Base-by-base conservation (phyloP, 1,284 basidiomycete species). In the Cutaneotrichosporon mucoides region DNA sequence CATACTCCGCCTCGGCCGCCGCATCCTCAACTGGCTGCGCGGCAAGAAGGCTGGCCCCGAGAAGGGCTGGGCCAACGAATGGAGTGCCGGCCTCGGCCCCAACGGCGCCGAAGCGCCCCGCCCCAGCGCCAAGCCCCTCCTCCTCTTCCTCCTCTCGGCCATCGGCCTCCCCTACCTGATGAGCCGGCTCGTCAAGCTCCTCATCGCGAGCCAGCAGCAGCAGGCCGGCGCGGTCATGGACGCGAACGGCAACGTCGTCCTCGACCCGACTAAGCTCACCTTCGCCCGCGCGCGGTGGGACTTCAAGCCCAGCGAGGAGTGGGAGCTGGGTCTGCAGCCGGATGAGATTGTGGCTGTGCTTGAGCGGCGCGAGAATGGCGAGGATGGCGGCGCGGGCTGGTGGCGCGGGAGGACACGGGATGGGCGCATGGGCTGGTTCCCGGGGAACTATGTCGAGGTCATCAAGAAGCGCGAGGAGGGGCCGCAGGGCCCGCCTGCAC, bases 271-370 rank as follows among this genome's bases (percentile, higher is more conserved):
- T 57, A 81, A 81, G 61, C 83, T 99, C 47, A 87, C 87, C 2
- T 99, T 99, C 72, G 95, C 91, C 2, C 84, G 93, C 13, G 88
- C 93, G 1, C 76, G 89, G 50, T 94, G 90, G 78, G 82, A 88
- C 1, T 96, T 96, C 76, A 83, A 84, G 33, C 82, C 90, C 2
- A 82, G 83, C 2, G 87, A 86, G 56, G 84, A 86, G 16, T 85
- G 86, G 53, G 94, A 98, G 79, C 84, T 99, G 12, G 81, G 81
- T 16, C 81, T 99, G 61, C 86, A 88, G 73, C 86, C 89, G 73
- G 90, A 95, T 71, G 93, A 97, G 76, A 92, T 99, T 61, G 90
- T 99, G 3, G 96, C 96, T 2, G 87, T 99, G 52, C 85, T 95
- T 77, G 90, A 85, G 51, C 90, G 88, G 73, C 77, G 88, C 61